phyloP scores from a whole-genome alignment of 2,329 filamentous ascomycete species.

The Ilyonectria sp. region DNA sequence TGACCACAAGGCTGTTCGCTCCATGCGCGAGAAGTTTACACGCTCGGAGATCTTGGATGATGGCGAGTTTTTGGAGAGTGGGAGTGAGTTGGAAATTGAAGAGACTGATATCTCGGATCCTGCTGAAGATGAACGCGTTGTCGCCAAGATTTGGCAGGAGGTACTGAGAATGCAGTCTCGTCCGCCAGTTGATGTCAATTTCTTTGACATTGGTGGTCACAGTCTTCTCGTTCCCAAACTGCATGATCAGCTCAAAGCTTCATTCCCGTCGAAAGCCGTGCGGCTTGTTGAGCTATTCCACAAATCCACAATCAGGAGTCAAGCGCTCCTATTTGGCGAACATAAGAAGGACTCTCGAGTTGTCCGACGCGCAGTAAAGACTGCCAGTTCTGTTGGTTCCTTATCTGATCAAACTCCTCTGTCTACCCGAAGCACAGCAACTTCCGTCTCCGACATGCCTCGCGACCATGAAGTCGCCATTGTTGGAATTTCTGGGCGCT shows the following conservation, averaged over 20 bases:
- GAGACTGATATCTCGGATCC: neutral
- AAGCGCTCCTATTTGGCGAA: neutral
- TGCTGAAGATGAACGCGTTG: neutral
- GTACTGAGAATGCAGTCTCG: neutral
- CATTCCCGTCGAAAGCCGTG: neutral
- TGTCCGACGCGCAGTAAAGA: neutral
- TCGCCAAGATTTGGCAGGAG: conserved; percentile 7
- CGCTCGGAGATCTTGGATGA: neutral
- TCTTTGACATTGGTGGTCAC: conserved; percentile 10
- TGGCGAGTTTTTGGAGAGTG: neutral
- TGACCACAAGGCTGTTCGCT: conserved; percentile 2
- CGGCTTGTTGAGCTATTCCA: neutral
- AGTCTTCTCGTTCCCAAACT: conserved; percentile 7
- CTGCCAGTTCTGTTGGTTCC: neutral
- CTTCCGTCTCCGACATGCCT: neutral
- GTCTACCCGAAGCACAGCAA: neutral
- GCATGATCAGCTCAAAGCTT: neutral
- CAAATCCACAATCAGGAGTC: conserved; percentile 4
- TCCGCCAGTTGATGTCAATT: neutral
- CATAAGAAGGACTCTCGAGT: neutral
- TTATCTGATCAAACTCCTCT: neutral
- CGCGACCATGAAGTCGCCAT: neutral
- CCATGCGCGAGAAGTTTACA: neutral
- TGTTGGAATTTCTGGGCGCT: neutral
- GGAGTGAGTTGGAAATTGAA: neutral